Evolutionary conservation across 805 yeast species (phyloP).

Genomic region (Tetrapisispora pingtungensis): DNA sequence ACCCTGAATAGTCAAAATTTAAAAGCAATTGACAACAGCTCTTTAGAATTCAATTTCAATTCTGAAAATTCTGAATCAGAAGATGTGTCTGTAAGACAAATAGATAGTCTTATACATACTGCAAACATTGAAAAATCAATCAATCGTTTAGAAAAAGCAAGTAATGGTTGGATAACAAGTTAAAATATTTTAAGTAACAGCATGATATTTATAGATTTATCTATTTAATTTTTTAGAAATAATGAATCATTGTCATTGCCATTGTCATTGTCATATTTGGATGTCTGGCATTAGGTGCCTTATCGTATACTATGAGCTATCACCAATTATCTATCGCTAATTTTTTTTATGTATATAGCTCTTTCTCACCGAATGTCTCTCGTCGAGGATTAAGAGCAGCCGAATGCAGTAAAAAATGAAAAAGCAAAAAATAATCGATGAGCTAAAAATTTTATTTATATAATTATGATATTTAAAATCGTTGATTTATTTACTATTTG

Average conservation of each 20-base stretch:
- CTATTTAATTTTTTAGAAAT: too few relatives aligned
- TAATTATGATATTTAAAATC: too few relatives aligned
- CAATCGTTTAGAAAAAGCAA: conserved; percentile 19
- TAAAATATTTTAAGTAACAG: not conserved
- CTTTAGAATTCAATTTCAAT: not conserved
- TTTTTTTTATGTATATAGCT: too few relatives aligned
- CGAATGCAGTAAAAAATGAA: not conserved
- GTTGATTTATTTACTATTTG: too few relatives aligned
- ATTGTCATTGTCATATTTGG: too few relatives aligned
- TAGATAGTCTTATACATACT: not conserved
- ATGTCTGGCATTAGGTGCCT: too few relatives aligned
- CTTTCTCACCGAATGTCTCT: too few relatives aligned
- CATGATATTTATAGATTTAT: too few relatives aligned
- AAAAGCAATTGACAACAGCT: too few relatives aligned
- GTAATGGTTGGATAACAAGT: conserved; percentile 11
- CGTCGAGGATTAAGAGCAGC: not conserved
- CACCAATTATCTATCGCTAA: too few relatives aligned
- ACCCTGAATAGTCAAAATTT: not conserved
- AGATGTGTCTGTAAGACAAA: not conserved
- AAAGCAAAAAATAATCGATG: not conserved
- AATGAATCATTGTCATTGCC: too few relatives aligned
- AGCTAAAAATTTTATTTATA: not conserved
- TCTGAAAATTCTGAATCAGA: not conserved
- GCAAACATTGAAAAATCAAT: conserved; percentile 1
- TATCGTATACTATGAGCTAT: not conserved